Evolutionary conservation across 768 basidiomycete species (phyloP), one percentile per base, ranked within the genome.

Genomic region (Leccinum ochraceum): DNA sequence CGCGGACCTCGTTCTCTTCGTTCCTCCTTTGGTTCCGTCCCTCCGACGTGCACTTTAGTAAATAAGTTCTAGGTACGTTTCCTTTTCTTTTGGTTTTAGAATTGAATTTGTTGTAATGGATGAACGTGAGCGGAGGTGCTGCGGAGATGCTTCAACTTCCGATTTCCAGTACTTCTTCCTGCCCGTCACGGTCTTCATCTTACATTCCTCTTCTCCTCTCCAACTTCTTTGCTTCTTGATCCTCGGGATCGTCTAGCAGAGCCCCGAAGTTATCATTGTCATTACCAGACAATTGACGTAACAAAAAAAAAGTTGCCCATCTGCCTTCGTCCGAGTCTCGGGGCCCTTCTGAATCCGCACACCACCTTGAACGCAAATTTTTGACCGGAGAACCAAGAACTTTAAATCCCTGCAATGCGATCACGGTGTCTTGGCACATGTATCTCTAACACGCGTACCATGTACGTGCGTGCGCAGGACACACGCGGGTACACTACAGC

Each of bases 61-160:
- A 10, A 58, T 64, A 63, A 13, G 32, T 36, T 5, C 63, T 64
- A 63, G n/a, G 10, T n/a, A 10, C 63, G 22, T 52, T 61, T 56
- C 61, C 51, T n/a, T 55, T 34, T 48, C 46, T 53, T 49, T 60
- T 46, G 2, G 20, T 46, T 46, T 46, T 13, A 20, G 44, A n/a
- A 46, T 46, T 20, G 20, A n/a, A n/a, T 42, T 42, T 42, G 8
- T 42, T n/a, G 9, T 68, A 64, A 64, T 66, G 46, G 53, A 63
- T 62, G 58, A 58, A 58, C 51, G 37, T 13, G 53, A 57, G n/a
- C 37, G 48, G 53, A 64, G 64, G 63, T 54, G 44, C 44, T 46
- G n/a, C 44, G 44, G 44, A 46, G 44, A 20, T 46, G 44, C 44
- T 20, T 20, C 42, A 9, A n/a, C 17, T 46, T 46, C 44, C 34